Evolutionary conservation across 192 early-diverging fungal species (phyloP).

Genomic region (Backusella parvicylindrica): DNA sequence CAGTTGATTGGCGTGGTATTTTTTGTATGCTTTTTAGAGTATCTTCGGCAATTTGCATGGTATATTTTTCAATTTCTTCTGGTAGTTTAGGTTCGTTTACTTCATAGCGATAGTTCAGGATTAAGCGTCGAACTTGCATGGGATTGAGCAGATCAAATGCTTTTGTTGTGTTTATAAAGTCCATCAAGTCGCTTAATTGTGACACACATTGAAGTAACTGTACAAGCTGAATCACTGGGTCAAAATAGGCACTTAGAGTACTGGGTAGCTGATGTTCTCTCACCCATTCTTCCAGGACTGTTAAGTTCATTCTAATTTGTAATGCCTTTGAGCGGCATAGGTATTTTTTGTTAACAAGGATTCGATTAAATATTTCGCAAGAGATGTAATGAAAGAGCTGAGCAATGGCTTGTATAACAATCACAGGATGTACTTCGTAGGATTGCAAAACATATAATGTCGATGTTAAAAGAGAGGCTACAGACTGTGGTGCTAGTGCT

Average conservation of each 20-base stretch:
- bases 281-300: constrained; percentile 85
- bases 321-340: constrained; percentile 77
- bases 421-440: constrained; percentile 72
- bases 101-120: constrained; percentile 86
- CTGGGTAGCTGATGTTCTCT: constrained; percentile 51
- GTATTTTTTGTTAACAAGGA: constrained; percentile 73
- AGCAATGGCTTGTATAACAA: constrained; percentile 66
- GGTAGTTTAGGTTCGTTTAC: constrained; percentile 74
- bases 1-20: constrained; percentile 2
- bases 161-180: constrained; percentile 71
- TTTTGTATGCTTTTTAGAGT: constrained; percentile 37
- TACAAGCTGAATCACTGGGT: constrained; percentile 74
- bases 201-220: constrained; percentile 82
- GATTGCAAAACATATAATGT: constrained; percentile 64
- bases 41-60: constrained; percentile 70
- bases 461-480: constrained; percentile 46
- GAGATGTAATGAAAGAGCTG: constrained; percentile 80
- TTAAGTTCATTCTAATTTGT: constrained; percentile 82
- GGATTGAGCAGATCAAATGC: constrained; percentile 66
- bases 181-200: constrained; percentile 63
- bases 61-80: constrained; percentile 77
- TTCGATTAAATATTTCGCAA: constrained; percentile 83
- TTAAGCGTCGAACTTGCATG: constrained; percentile 68
- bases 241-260: constrained; percentile 44
- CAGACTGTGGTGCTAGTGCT: not conserved